These are phyloP conservation scores for Albugo laibachii DNA, from an alignment of 352 stramenopile species.

Conservation along the genomic window DNA sequence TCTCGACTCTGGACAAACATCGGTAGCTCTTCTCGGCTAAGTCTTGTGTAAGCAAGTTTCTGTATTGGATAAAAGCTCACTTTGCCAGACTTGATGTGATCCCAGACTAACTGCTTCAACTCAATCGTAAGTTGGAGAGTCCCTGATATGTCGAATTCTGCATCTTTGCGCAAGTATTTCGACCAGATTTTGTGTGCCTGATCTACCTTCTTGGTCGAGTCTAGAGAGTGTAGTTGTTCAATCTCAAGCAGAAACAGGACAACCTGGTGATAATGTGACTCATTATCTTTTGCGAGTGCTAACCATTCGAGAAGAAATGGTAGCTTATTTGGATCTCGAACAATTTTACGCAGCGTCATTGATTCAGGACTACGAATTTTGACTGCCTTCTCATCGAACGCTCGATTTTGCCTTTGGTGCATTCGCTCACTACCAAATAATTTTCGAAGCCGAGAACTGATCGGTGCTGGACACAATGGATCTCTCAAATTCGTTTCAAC, in stretches of 20 bases:
- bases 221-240: slow-evolving; percentile 53
- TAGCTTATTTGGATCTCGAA: slow-evolving; percentile 73
- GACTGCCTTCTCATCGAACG: too few relatives aligned
- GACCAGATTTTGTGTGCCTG: slow-evolving; percentile 69
- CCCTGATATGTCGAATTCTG: slow-evolving; percentile 66
- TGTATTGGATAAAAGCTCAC: slow-evolving; percentile 68
- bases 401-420: too few relatives aligned
- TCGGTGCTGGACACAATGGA: too few relatives aligned
- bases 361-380: too few relatives aligned
- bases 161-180: slow-evolving; percentile 68
- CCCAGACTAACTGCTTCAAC: slow-evolving; percentile 51
- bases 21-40: slow-evolving; percentile 64
- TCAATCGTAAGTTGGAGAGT: slow-evolving; percentile 62
- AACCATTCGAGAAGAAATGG: slow-evolving; percentile 66
- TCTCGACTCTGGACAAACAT: slow-evolving; percentile 68
- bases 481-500: too few relatives aligned
- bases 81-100: slow-evolving; percentile 26
- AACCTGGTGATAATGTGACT: slow-evolving; percentile 60
- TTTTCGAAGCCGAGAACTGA: too few relatives aligned
- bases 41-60: slow-evolving; percentile 66
- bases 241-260: slow-evolving; percentile 70
- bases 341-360: slow-evolving; percentile 16
- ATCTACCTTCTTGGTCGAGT: slow-evolving; percentile 35
- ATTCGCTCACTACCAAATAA: too few relatives aligned
- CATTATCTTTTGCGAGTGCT: slow-evolving; percentile 17